A percentile compares a stretch with the other conserved stretches of the same genome.
These are phyloP conservation scores for Rhipidocladum racemiflorum DNA, from an alignment of 176 grass and related monocot genomes.

Conservation along the genomic window DNA sequence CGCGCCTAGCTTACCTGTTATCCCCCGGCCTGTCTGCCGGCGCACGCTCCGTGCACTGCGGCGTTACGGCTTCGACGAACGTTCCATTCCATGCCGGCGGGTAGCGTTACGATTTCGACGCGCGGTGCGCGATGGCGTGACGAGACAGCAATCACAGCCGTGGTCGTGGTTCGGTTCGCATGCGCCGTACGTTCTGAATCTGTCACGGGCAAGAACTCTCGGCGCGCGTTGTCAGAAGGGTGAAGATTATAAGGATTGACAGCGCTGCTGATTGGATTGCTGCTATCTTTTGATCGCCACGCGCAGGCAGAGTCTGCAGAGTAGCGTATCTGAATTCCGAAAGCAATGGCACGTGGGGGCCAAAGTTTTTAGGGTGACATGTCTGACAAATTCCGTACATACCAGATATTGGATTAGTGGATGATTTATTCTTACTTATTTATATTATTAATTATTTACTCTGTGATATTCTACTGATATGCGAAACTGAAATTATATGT, in stretches of 20 bases:
- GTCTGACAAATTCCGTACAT: not conserved
- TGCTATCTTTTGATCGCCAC: not conserved
- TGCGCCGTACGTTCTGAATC: not conserved
- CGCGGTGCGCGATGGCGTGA: conserved; percentile 42
- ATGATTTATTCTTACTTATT: too few relatives aligned
- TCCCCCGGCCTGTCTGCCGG: not conserved
- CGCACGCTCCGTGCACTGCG: not conserved
- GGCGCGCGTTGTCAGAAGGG: not conserved
- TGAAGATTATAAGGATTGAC: too few relatives aligned
- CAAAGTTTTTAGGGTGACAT: not conserved
- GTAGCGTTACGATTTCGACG: conserved; percentile 29
- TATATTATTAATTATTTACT: too few relatives aligned
- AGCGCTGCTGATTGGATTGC: too few relatives aligned
- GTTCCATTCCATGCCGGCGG: not conserved
- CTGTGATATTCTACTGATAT: too few relatives aligned
- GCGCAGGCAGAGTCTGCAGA: not conserved
- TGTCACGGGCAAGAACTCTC: not conserved
- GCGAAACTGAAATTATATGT: too few relatives aligned
- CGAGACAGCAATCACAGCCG: not conserved
- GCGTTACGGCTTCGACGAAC: not conserved
- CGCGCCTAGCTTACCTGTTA: too few relatives aligned
- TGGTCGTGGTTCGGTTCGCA: not conserved
- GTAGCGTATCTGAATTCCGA: conserved; percentile 24
- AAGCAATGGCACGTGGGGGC: conserved; percentile 25
- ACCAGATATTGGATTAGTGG: too few relatives aligned